Evolutionary conservation across 441 rosid genomes (phyloP).

Genomic region (Populus hybrid): DNA sequence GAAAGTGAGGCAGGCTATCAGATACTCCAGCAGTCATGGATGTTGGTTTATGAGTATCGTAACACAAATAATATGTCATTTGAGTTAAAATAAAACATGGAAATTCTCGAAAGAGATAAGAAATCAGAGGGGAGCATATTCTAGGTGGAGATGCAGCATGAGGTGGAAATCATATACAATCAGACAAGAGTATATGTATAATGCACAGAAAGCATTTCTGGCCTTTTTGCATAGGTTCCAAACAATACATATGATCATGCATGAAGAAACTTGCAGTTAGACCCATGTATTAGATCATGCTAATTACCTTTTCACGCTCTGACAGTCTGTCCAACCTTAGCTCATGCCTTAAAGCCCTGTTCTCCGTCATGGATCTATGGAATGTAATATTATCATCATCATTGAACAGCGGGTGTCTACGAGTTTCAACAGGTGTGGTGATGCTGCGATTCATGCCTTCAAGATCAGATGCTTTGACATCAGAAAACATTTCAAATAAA

Average conservation of each 20-base stretch:
- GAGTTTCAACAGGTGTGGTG: constrained; percentile 47
- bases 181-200: neutral
- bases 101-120: neutral
- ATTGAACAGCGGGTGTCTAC: constrained; percentile 36
- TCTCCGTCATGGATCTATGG: constrained; percentile 73
- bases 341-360: constrained; percentile 47
- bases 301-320: constrained; percentile 71
- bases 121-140: neutral
- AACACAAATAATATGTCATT: neutral
- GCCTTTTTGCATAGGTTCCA: neutral
- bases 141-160: neutral
- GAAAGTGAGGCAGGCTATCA: neutral
- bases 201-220: neutral
- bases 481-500: constrained; percentile 19
- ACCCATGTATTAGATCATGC: constrained; percentile 6
- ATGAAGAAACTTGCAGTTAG: constrained; percentile 8
- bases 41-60: neutral
- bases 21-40: neutral
- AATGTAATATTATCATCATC: constrained; percentile 43
- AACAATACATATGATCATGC: constrained; percentile 1
- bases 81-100: neutral
- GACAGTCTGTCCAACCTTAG: constrained; percentile 68
- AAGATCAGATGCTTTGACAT: constrained; percentile 31
- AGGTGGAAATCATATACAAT: neutral
- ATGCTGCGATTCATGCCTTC: constrained; percentile 66